phyloP scores from a whole-genome alignment of 179 eudicot genomes.

The Camellia oleifera region DNA sequence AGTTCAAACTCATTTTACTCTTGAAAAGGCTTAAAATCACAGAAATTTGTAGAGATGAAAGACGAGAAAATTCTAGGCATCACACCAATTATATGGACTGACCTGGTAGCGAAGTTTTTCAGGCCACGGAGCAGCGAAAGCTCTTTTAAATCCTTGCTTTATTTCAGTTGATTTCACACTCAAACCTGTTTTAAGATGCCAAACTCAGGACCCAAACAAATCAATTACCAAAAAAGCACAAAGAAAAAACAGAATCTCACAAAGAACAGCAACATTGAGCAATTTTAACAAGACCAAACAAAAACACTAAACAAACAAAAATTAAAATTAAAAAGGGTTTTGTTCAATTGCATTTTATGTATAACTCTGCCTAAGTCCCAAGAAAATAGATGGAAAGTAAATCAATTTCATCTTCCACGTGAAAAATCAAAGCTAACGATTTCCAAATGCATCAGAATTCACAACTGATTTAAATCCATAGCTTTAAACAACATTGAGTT shows the following conservation, averaged over 20 bases:
- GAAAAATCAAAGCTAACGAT: not conserved
- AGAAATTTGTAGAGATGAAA: too few relatives aligned
- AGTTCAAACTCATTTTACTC: too few relatives aligned
- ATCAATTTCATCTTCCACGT: not conserved
- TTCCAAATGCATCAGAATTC: not conserved
- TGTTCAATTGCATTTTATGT: not conserved
- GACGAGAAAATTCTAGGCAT: too few relatives aligned
- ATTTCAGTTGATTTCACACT: slow-evolving; percentile 62
- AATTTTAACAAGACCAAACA: not conserved
- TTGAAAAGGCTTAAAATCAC: too few relatives aligned
- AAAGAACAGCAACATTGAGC: not conserved
- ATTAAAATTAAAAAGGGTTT: not conserved
- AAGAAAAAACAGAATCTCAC: not conserved
- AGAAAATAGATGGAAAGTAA: not conserved
- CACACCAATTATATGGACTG: not conserved
- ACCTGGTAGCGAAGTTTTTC: slow-evolving; percentile 98
- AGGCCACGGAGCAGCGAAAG: slow-evolving; percentile 93
- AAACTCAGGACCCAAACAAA: not conserved
- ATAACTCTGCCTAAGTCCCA: not conserved
- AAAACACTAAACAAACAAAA: not conserved
- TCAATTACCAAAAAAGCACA: not conserved
- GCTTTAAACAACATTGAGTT: too few relatives aligned
- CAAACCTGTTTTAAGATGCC: slow-evolving; percentile 44
- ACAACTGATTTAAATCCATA: not conserved
- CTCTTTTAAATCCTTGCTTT: slow-evolving; percentile 97